Percentiles rank a stretch among this genome's conserved stretches.
These are phyloP conservation scores for Royoungia palumana DNA, from an alignment of 768 basidiomycete species.

Conservation along the genomic window DNA sequence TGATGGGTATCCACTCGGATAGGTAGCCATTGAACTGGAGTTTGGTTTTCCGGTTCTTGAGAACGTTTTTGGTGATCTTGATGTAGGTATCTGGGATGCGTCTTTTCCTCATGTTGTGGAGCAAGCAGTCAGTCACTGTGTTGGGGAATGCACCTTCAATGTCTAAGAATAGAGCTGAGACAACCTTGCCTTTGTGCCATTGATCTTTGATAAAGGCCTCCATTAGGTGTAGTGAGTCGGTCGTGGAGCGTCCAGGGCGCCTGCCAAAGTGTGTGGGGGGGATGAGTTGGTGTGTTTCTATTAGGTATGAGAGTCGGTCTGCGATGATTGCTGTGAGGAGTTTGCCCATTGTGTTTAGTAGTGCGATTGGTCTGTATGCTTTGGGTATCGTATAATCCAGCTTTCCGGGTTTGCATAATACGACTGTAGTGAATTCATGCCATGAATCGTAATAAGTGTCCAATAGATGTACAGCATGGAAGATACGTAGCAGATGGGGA, in stretches of 20 bases:
- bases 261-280: neutral
- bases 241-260: too few relatives aligned
- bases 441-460: conserved; percentile 13
- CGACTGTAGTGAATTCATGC: conserved; percentile 27
- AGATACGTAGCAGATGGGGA: neutral
- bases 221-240: too few relatives aligned
- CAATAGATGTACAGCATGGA: neutral
- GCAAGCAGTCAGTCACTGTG: too few relatives aligned
- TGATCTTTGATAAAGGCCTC: too few relatives aligned
- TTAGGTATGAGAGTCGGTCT: neutral
- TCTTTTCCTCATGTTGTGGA: too few relatives aligned
- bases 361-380: conserved; percentile 35
- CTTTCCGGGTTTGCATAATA: conserved; percentile 37
- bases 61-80: too few relatives aligned
- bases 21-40: conserved; percentile 22
- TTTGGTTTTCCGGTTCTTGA: too few relatives aligned
- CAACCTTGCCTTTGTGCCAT: too few relatives aligned
- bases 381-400: conserved; percentile 32
- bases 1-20: conserved; percentile 13
- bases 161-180: too few relatives aligned
- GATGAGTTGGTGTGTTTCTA: neutral
- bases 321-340: neutral
- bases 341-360: conserved; percentile 2
- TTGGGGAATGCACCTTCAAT: too few relatives aligned
- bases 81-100: too few relatives aligned